Base-by-base conservation (phyloP, 2,329 filamentous ascomycete genomes). In the Triangularia setosa region DNA sequence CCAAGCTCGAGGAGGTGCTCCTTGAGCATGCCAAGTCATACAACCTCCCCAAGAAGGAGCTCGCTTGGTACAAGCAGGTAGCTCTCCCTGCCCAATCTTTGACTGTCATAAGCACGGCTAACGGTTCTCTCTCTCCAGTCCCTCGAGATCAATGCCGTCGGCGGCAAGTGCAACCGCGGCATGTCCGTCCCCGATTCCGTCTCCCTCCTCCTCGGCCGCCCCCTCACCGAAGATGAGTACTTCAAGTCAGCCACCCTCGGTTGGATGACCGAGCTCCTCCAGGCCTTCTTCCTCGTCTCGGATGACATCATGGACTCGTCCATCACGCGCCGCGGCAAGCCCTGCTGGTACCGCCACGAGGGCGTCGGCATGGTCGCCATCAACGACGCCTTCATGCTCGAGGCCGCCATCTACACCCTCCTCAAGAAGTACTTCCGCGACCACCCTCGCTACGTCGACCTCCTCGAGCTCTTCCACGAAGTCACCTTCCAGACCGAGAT, bases 261-360 rank as follows among this genome's bases (percentile, higher is more conserved):
- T 75, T 99, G 95, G 95, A 88, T 97, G 85, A 96, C 96, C 68
- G 95, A 99, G 85, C 87, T 99, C 58, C 90, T 99, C 33, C 95
- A 99, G 82, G 94, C 95, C 70, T 98, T 97, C 85, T 98, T 99
- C 87, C 88, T 99, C 65, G 95, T 99, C 69, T 93, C 92, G 54
- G 95, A 99, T 80, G 95, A 99, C 79, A 97, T 99, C 74, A 99
- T 99, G 95, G 95, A 99, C 81, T 80, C 85, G 73, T 96, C 91
- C 78, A 95, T 97, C 79, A 99, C 95, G 63, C 93, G 95, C 66
- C 92, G 95, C 71, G 93, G 94, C 68, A 87, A 90, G 79, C 93
- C 95, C 52, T 99, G 95, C 83, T 99, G 95, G 95, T 99, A 98
- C 82, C 90, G 90, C 66, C 89, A 92, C 70, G 87, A 91, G 30